phyloP scores from a whole-genome alignment of 1,284 basidiomycete species.

The Fomitiporia mediterranea region DNA sequence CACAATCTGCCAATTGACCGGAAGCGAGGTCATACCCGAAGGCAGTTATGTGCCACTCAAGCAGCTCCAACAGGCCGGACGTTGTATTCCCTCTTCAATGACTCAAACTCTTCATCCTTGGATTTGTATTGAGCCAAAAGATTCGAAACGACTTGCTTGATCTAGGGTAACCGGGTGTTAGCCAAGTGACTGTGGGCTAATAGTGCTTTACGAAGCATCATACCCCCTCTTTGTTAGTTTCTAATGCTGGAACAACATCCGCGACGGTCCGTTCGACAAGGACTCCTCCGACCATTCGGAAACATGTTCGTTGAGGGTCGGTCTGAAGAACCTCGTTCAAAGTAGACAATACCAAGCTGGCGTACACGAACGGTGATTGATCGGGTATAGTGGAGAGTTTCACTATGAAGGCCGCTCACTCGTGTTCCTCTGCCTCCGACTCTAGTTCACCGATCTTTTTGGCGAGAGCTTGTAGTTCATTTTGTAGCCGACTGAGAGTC shows the following conservation, averaged over 20 bases:
- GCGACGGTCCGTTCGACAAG: conserved; percentile 95
- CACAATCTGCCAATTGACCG: neutral
- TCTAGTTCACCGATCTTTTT: conserved; percentile 93
- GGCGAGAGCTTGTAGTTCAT: conserved; percentile 80
- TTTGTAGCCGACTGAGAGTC: conserved; percentile 70
- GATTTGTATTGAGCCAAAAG: conserved; percentile 82
- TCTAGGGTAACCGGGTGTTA: conserved; percentile 40
- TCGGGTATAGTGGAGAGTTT: conserved; percentile 18
- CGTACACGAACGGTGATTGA: neutral
- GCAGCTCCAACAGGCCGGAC: conserved; percentile 52
- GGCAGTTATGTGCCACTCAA: neutral
- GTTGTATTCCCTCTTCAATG: conserved; percentile 79
- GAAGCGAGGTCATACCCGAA: neutral
- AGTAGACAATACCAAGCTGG: conserved; percentile 85
- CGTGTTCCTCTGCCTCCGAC: conserved; percentile 88
- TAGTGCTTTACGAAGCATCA: conserved; percentile 27
- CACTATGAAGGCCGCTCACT: conserved; percentile 38
- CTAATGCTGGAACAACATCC: conserved; percentile 88
- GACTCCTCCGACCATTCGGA: conserved; percentile 93
- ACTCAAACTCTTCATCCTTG: conserved; percentile 82
- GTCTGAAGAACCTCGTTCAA: conserved; percentile 71
- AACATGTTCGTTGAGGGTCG: conserved; percentile 92
- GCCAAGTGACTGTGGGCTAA: neutral
- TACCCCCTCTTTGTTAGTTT: conserved; percentile 83
- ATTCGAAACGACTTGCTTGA: conserved; percentile 71